Evolutionary conservation across 164 flowering plant species (phyloP), one percentile per base, ranked within the genome.

Genomic region (Santalum album): DNA sequence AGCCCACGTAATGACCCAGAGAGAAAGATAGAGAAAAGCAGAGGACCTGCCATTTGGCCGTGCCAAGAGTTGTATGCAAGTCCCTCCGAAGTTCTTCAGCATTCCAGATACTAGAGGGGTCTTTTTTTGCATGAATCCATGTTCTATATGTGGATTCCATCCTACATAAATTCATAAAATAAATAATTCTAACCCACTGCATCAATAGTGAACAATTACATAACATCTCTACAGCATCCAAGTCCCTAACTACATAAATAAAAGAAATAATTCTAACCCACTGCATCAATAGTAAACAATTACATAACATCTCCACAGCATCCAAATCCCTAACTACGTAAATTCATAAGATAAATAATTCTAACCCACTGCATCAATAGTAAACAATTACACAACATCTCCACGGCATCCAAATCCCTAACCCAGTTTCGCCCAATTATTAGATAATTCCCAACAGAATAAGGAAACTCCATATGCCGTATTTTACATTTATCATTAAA

Each of bases 41-140:
- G 12, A 20, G 52, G 43, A 88, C 98, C 95, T 91, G 98, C 98
- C 98, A 91, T 82, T 88, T 88, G 48, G 98, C 72, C 47, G 98
- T 91, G 54, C 96, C 96, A 24, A 83, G 78, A 21, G 90, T 71
- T 17, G 95, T 79, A 12, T 45, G 80, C 0, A 85, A 56, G 49
- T 90, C 97, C 57, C 94, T 66, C 0, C 73, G 68, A 11, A 91
- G 82, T 68, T 78, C 89, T 25, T 73, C 81, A 14, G 60, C 38
- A 63, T 76, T 63, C 73, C 80, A 77, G 14, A 46, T 17, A 25
- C 72, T 54, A 3, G 81, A 63, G 36, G 62, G 4, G 26, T 77
- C 81, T 61, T 72, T 80, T 49, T 27, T 58, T 4, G 80, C 76
- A 36, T 84, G 95, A 34, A 88, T 57, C 96, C 95, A 88, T 21